Evolutionary conservation across 495 filamentous ascomycete genomes (phyloP).

Genomic region (Penicillium alfredii): DNA sequence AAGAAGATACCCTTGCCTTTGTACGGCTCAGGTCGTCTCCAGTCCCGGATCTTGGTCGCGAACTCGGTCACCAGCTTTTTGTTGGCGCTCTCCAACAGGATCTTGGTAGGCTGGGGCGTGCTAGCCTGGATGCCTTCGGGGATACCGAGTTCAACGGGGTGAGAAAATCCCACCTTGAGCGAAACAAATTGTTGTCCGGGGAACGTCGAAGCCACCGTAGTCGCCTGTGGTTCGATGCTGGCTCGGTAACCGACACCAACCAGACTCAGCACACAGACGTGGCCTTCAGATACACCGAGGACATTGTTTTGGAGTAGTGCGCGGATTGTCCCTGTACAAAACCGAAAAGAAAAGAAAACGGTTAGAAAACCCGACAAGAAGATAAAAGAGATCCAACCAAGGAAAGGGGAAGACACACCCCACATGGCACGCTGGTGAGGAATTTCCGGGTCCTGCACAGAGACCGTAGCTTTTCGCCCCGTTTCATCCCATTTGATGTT

Average conservation of each 20-base stretch:
- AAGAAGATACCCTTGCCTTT: slow-evolving; percentile 99
- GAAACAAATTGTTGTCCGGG: slow-evolving; percentile 81
- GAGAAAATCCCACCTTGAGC: slow-evolving; percentile 92
- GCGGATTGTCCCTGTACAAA: slow-evolving; percentile 84
- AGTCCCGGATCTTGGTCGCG: slow-evolving; percentile 78
- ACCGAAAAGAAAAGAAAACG: background rate
- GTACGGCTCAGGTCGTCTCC: slow-evolving; percentile 92
- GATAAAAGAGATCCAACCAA: background rate
- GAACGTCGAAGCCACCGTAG: slow-evolving; percentile 60
- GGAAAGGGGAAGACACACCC: slow-evolving; percentile 57
- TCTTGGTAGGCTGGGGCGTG: slow-evolving; percentile 88
- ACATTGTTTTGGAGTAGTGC: slow-evolving; percentile 86
- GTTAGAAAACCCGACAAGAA: slow-evolving; percentile 7
- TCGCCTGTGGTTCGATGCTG: slow-evolving; percentile 68
- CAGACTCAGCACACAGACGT: slow-evolving; percentile 83
- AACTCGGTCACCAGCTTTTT: slow-evolving; percentile 83
- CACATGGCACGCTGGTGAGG: slow-evolving; percentile 92
- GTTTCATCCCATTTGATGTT: slow-evolving; percentile 58
- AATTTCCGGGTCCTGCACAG: slow-evolving; percentile 53
- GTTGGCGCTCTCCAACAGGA: slow-evolving; percentile 81
- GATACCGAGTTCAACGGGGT: slow-evolving; percentile 83
- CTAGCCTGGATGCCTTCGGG: slow-evolving; percentile 80
- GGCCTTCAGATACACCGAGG: slow-evolving; percentile 90
- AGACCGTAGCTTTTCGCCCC: slow-evolving; percentile 56
- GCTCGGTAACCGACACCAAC: slow-evolving; percentile 97